Conservation (phyloP, 345 rosid genomes). For the Nephelium lappaceum region DNA sequence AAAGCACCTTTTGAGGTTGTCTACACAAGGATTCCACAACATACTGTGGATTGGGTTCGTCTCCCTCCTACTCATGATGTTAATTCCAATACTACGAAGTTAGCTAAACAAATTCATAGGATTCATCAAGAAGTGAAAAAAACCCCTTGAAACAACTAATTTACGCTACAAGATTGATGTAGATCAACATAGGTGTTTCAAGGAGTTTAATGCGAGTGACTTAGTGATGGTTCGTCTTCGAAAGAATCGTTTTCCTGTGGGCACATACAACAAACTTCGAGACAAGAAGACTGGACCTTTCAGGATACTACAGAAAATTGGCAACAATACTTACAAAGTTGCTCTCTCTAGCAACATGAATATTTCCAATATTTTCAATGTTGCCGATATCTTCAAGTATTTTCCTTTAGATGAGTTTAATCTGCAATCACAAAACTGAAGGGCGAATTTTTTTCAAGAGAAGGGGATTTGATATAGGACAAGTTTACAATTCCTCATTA, state of each 20-base stretch:
- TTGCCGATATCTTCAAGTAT: background rate
- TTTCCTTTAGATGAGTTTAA: too few species aligned
- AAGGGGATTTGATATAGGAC: too few species aligned
- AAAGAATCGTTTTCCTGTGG: background rate
- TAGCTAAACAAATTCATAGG: background rate
- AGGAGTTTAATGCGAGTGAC: constrained; percentile 7
- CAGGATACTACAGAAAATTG: constrained; percentile 12
- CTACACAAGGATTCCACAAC: background rate
- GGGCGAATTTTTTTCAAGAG: too few species aligned
- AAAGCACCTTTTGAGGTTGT: background rate
- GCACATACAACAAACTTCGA: background rate
- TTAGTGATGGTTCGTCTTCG: background rate
- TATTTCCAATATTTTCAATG: constrained; percentile 15
- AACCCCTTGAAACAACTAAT: background rate
- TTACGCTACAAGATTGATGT: background rate
- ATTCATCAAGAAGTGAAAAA: background rate
- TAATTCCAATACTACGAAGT: too few species aligned
- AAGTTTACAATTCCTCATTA: too few species aligned
- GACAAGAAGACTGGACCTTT: background rate
- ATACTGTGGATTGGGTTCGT: background rate
- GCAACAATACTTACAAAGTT: constrained; percentile 18
- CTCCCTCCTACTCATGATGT: background rate
- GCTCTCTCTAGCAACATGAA: background rate
- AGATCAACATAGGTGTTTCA: background rate
- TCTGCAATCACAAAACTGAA: background rate